A percentile compares a stretch with the other conserved stretches of the same genome.
Conservation (phyloP, 371 early-diverging fungal species). For the Mortierella sp. region DNA sequence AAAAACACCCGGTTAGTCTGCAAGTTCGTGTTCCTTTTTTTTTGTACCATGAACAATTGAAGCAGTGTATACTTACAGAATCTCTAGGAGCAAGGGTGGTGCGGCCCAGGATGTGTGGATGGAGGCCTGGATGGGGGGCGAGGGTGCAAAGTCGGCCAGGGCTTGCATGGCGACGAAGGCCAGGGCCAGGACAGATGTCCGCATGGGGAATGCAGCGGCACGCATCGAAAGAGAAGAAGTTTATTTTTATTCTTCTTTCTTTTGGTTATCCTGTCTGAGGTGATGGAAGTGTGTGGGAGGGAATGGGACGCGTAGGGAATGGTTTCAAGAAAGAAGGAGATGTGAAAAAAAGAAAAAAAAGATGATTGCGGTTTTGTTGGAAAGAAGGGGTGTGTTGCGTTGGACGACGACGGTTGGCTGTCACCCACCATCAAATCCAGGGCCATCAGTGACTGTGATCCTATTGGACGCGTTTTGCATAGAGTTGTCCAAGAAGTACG, state of each 20-base stretch:
- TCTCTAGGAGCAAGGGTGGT: conserved; percentile 69
- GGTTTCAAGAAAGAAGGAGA: too few species aligned
- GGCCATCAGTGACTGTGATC: neutral
- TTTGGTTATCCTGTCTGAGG: neutral
- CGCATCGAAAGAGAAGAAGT: conserved; percentile 20
- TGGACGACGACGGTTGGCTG: neutral
- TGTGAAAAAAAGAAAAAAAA: neutral
- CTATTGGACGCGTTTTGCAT: neutral
- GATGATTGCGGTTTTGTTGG: neutral
- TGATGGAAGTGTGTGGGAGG: neutral
- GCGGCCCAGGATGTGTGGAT: conserved; percentile 72
- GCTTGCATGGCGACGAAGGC: conserved; percentile 46
- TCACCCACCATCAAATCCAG: too few species aligned
- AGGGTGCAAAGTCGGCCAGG: conserved; percentile 26
- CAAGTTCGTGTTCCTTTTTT: neutral
- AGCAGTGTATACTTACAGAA: conserved; percentile 62
- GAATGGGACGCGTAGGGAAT: conserved; percentile 1
- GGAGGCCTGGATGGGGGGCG: conserved; percentile 69
- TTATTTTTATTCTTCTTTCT: neutral
- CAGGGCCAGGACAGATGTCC: conserved; percentile 45
- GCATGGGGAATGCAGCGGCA: conserved; percentile 27
- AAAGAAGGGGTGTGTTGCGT: neutral
- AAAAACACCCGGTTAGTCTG: neutral
- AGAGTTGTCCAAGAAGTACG: neutral
- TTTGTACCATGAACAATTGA: neutral